Conservation (phyloP, 2,329 filamentous ascomycete species). For the Achaetomium macrosporum region DNA sequence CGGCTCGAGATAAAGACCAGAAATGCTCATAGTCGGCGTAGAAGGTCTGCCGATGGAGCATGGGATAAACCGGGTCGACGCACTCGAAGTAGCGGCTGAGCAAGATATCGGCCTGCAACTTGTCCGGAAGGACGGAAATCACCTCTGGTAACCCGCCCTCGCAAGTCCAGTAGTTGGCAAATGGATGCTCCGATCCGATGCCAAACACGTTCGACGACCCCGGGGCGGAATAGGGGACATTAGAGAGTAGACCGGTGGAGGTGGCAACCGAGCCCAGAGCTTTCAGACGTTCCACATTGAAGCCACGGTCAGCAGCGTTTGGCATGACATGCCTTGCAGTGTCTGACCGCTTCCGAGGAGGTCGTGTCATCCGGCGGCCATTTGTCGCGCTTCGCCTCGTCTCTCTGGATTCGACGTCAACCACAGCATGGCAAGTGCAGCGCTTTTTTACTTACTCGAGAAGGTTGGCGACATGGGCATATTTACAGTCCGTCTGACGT, state of each 20-base stretch:
- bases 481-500: conserved; percentile 67
- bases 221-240: conserved; percentile 65
- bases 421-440: neutral
- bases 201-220: conserved; percentile 74
- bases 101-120: conserved; percentile 68
- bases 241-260: conserved; percentile 60
- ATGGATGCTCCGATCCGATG: conserved; percentile 72
- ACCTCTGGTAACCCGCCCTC: conserved; percentile 70
- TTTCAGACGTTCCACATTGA: conserved; percentile 39
- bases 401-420: conserved; percentile 38
- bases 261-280: conserved; percentile 48
- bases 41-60: conserved; percentile 69
- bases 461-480: conserved; percentile 70
- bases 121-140: conserved; percentile 67
- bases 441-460: conserved; percentile 55
- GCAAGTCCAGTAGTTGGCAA: conserved; percentile 81
- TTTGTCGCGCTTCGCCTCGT: conserved; percentile 50
- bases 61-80: conserved; percentile 75
- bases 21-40: conserved; percentile 75
- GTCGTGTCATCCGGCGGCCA: conserved; percentile 51
- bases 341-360: conserved; percentile 48
- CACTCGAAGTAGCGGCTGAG: conserved; percentile 59
- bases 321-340: conserved; percentile 40
- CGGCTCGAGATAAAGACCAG: conserved; percentile 55
- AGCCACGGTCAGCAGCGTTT: conserved; percentile 51